phyloP scores from a whole-genome alignment of 257 asterid species.

The Capsicum baccatum region DNA sequence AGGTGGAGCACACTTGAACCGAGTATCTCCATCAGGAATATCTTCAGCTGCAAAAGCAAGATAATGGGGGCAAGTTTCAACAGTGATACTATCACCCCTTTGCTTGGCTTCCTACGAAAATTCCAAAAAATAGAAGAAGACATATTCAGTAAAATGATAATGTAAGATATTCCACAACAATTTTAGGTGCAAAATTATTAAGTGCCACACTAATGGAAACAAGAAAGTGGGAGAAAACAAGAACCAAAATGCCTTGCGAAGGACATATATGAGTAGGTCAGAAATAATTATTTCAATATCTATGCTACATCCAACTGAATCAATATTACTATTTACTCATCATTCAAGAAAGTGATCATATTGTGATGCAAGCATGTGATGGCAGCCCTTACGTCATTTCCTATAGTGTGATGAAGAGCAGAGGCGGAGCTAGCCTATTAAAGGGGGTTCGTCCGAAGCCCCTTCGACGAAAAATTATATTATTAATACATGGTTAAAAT shows the following conservation, averaged over 20 bases:
- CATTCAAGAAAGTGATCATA: background rate
- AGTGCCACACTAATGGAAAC: background rate
- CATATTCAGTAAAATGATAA: background rate
- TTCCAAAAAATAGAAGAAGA: background rate
- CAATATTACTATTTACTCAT: background rate
- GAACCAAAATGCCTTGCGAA: background rate
- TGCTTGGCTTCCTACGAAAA: conserved; percentile 74
- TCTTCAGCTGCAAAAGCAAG: conserved; percentile 96
- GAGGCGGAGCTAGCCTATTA: too few species aligned
- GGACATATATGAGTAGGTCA: background rate
- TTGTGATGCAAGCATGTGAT: background rate
- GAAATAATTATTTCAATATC: background rate
- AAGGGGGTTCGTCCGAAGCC: too few species aligned
- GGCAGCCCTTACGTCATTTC: background rate
- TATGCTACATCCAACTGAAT: conserved; percentile 14
- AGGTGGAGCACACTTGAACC: conserved; percentile 97
- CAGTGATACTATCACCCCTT: conserved; percentile 79
- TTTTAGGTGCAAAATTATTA: background rate
- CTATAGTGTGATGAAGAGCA: background rate
- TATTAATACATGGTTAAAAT: too few species aligned
- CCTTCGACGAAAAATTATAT: too few species aligned
- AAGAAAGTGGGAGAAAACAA: background rate
- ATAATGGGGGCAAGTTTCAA: conserved; percentile 98
- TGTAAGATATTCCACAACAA: background rate
- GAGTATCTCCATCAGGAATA: conserved; percentile 92